Base-by-base conservation (phyloP, 345 rosid genomes). In the Capsella bursapastoris region DNA sequence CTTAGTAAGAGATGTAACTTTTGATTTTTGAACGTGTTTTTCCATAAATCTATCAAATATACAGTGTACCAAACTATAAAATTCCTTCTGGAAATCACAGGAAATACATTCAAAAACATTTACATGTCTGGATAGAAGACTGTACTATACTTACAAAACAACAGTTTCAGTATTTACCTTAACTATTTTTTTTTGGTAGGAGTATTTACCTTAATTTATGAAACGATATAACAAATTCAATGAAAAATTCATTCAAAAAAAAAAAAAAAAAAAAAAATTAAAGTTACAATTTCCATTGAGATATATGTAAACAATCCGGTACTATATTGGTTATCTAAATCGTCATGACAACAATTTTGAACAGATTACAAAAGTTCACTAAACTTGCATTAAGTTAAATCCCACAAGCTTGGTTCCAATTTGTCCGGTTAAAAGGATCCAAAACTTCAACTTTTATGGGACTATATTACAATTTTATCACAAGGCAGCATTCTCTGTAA, bases 381-480 rank as follows among this genome's bases (percentile, higher is more conserved):
- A 28, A 65, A 57, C 40, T 73, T 12, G 9, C 45, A 45, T 56
- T 32, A 29, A 13, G 31, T 28, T 29, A 31, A 38, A 40, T 11
- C 59, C 71, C 47, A 67, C 53, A 49, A 13, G 55, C 66, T 49
- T 35, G 58, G 66, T 37, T 15, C 34, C 35, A 52, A 62, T 12
- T 1, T 41, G 32, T 31, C 44, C 31, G 22, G 31, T 34, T n/a
- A 14, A 57, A 45, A 11, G 47, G 8, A 61, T 50, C 51, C 52
- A 15, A 55, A 49, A 58, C 28, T 34, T 49, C 43, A 41, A 44
- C 40, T 37, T 37, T 37, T 37, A 37, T 37, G 41, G 3, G 1
- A 8, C 48, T 52, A 29, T 15, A 31, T n/a, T 62, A 76, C 74
- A 75, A 48, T 52, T 49, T 49, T 28, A 18, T 44, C 75, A 76